Base-by-base conservation (phyloP, 164 flowering plant species). In the Stephania japonica region DNA sequence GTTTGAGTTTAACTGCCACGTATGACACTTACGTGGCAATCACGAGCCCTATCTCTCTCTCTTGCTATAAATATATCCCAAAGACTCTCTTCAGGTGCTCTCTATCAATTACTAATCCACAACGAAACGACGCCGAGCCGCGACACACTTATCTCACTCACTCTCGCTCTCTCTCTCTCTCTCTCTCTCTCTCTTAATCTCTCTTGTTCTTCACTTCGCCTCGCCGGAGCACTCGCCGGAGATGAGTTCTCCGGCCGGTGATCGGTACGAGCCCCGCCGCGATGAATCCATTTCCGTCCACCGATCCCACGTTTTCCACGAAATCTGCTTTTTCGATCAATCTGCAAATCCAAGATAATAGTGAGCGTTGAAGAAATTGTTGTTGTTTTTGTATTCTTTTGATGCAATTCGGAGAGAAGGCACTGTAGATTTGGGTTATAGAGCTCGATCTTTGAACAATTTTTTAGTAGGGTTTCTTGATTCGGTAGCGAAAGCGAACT, bases 241-340 rank as follows among this genome's bases (percentile, higher is more conserved):
- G 74, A 85, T 86, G 88, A 80, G 73, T 53, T 72, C 80, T 82
- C 87, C 85, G 86, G 87, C 81, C 12, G 62, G n/a, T 7, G 61
- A 56, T 14, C 59, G 70, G 3, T 69, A 70, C 10, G 14, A 24
- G 5, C 68, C 76, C n/a, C 71, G 63, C 25, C 73, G 75, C 69
- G 83, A 78, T 77, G 76, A 72, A 66, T 79, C 73, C 18, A 56
- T 84, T 44, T 78, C 87, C 68, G 80, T 84, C 74, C 87, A 83
- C 71, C 85, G 81, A 56, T 77, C 84, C 65, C 91, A 88, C 77
- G 87, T 86, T 19, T 84, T 86, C 75, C 93, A 80, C 80, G 91
- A 87, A 86, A 41, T 63, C 42, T 66, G 70, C 69, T 59, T 62
- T 61, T 62, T 61, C n/a, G 61, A 43, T 56, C 59, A 27, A 10